Percentiles rank a stretch among this genome's conserved stretches.
Conservation (phyloP, 192 early-diverging fungal species). For the Powellomyces hirtus region DNA sequence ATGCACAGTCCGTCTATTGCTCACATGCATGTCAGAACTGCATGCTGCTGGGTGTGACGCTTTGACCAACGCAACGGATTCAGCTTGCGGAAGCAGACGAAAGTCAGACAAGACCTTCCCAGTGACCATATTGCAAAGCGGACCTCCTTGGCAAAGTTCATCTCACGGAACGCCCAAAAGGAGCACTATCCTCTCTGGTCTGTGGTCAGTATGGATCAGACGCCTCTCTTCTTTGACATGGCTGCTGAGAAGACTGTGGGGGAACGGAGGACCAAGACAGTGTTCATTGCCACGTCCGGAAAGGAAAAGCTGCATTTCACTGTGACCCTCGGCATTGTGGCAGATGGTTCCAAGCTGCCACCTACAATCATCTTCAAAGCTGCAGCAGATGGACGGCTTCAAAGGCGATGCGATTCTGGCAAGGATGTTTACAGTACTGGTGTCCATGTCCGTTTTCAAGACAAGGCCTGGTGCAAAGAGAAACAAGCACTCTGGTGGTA, state of each 20-base stretch:
- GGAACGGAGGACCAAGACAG: neutral
- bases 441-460: neutral
- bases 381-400: neutral
- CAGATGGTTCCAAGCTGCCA: neutral
- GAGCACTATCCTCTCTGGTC: too few species aligned
- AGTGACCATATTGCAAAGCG: too few species aligned
- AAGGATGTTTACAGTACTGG: neutral
- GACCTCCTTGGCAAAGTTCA: too few species aligned
- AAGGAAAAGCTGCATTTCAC: conserved; percentile 1
- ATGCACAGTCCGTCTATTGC: too few species aligned
- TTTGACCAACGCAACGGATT: too few species aligned
- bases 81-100: too few species aligned
- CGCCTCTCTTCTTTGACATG: conserved; percentile 7
- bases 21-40: too few species aligned
- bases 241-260: neutral
- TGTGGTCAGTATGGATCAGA: too few species aligned
- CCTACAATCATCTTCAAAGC: conserved; percentile 11
- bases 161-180: too few species aligned
- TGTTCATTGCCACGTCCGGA: neutral
- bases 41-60: too few species aligned
- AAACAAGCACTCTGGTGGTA: neutral
- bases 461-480: neutral
- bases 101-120: too few species aligned
- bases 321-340: neutral
- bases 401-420: neutral